These are phyloP conservation scores for Myotisia sp. DNA, from an alignment of 2,329 filamentous ascomycete genomes.

Conservation along the genomic window DNA sequence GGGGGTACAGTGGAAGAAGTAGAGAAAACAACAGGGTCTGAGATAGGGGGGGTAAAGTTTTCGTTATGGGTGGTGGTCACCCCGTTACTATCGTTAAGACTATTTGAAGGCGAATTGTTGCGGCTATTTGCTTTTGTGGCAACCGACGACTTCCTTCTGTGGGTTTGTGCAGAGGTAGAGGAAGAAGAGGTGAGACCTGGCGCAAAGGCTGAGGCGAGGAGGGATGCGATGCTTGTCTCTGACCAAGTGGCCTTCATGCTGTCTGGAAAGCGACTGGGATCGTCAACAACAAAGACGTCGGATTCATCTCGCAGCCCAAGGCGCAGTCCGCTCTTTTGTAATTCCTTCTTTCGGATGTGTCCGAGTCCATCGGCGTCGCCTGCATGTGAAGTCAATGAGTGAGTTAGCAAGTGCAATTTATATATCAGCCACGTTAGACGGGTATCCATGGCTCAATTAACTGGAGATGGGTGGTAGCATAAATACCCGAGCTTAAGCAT, in stretches of 20 bases:
- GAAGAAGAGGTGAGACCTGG: slow-evolving; percentile 29
- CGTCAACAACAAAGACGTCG: slow-evolving; percentile 76
- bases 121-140: slow-evolving; percentile 17
- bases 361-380: slow-evolving; percentile 80
- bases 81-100: no score
- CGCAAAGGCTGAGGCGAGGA: slow-evolving; percentile 61
- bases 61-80: slow-evolving; percentile 5
- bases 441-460: no score
- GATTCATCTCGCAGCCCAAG: slow-evolving; percentile 61
- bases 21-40: slow-evolving; percentile 31
- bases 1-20: slow-evolving; percentile 29
- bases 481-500: slow-evolving; percentile 68
- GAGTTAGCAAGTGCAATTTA: no score
- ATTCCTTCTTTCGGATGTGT: slow-evolving; percentile 65
- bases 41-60: slow-evolving; percentile 15
- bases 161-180: slow-evolving; percentile 17
- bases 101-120: slow-evolving; percentile 5
- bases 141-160: slow-evolving; percentile 22
- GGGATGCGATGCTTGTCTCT: slow-evolving; percentile 49
- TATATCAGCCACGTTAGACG: no score
- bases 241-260: slow-evolving; percentile 76
- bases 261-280: slow-evolving; percentile 64
- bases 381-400: slow-evolving; percentile 21
- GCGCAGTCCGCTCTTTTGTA: slow-evolving; percentile 62
- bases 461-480: not conserved